These are phyloP conservation scores for Bipolaris gigantea DNA, from an alignment of 2,329 filamentous ascomycete species.

Conservation along the genomic window DNA sequence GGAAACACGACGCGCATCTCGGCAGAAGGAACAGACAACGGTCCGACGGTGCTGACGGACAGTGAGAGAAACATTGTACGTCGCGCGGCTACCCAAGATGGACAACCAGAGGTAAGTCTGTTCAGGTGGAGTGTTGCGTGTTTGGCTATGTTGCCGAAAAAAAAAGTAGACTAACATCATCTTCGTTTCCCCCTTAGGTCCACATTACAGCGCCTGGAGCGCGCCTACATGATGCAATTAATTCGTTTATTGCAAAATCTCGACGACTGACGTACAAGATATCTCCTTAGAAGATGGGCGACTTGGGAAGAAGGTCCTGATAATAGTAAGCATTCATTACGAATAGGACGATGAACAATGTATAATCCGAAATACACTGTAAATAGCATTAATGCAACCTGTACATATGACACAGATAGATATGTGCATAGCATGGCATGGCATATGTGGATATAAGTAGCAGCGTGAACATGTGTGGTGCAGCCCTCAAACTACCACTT, in stretches of 20 bases:
- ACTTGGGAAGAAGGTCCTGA: neutral
- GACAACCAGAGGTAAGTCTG: conserved; percentile 12
- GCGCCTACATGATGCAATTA: conserved; percentile 10
- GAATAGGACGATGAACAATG: neutral
- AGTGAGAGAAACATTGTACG: conserved; percentile 15
- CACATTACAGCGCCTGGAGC: neutral
- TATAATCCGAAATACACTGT: neutral
- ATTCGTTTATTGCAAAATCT: conserved; percentile 14
- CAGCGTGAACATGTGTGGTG: neutral
- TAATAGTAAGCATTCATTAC: neutral
- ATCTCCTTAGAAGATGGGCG: conserved; percentile 2
- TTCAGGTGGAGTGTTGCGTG: neutral
- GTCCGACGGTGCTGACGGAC: conserved; percentile 4
- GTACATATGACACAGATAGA: neutral
- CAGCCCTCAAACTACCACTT: neutral
- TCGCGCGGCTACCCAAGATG: conserved; percentile 12
- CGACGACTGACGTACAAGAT: conserved; percentile 17
- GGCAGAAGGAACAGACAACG: too few species aligned
- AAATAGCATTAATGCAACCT: neutral
- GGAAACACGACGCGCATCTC: neutral
- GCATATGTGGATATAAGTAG: neutral
- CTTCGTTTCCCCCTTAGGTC: neutral
- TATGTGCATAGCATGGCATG: neutral
- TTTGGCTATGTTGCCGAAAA: neutral
- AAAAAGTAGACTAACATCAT: neutral